Evolutionary conservation across 768 basidiomycete species (phyloP), one percentile per base, ranked within the genome.

Genomic region (Mycena amicta): DNA sequence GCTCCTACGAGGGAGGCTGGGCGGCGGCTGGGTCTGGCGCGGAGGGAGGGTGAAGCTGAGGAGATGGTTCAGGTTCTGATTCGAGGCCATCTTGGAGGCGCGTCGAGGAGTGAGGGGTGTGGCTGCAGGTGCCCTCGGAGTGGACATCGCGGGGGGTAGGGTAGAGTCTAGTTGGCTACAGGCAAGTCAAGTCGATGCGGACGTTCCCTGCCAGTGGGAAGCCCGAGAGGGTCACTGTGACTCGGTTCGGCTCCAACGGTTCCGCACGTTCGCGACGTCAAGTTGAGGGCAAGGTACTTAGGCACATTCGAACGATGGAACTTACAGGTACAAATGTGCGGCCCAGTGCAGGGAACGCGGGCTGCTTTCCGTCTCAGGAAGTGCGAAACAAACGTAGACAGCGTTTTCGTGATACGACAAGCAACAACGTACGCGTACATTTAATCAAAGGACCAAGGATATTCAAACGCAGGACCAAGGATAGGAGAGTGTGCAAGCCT

Each of bases 41-140:
- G 95, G 94, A 64, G 96, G 95, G 26, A 98, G 80, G 4, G 90
- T 87, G 75, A 98, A 98, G 72, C 93, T 96, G 70, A 98, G 89
- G 52, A 97, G 87, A 77, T 96, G 89, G 70, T 92, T 91, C 70
- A 80, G 69, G 58, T 83, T 78, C 74, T 89, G 86, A 61, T 78
- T 77, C 23, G 86, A 79, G 39, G 84, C 79, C 83, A 86, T 88
- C 84, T 92, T 90, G 62, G 80, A 70, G 41, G 80, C 71, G 68
- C 87, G 86, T 73, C 86, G 86, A 61, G 83, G 76, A 53, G 77
- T 80, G 27, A 53, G 18, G 29, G 55, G 52, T 22, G 55, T 39
- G 41, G 74, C 65, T 51, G 76, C 66, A 57, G 71, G 72, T 52
- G 72, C 60, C 53, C 71, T 63, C 53, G 75, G 68, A 56, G 61